Evolutionary conservation across 148 eudicot species (phyloP), one percentile per base, ranked within the genome.

Genomic region (Fagopyrum homotropicum): DNA sequence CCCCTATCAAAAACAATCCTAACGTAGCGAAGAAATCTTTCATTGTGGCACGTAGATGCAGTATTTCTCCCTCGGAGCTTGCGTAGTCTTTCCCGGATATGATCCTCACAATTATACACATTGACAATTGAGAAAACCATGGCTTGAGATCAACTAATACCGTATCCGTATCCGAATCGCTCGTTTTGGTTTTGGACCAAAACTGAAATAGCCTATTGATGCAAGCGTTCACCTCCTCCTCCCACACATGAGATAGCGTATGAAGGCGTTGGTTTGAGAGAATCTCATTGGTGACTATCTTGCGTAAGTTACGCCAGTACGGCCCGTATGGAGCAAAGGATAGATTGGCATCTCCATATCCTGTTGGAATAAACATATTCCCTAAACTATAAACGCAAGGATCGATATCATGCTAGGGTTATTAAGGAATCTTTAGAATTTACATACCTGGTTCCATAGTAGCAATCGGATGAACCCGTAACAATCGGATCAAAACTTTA

Each of bases 221-320:
- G 16, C 70, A 16, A 0, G 12, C n/a, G 15, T 75, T 17, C 3
- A 64, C 75, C 48, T 79, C 78, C 7, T 75, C 57, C 10, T 45
- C 61, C 47, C 75, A 40, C 6, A 75, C 40, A 1, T 69, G 22
- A 49, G 19, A 29, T 10, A 79, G 71, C 15, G 68, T 56, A 75
- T 30, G 51, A 0, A 79, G 59, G 74, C 30, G 74, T 66, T 77
- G 70, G 43, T 14, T 46, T 4, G 72, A 75, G 6, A 79, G 74
- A 26, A 79, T 12, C 47, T 79, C 43, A 7, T 29, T 11, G 2
- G 12, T 50, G 54, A 40, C 15, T 46, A 69, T 54, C 17, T 60
- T 75, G 22, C 77, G 71, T 55, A 75, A 2, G 3, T 75, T 56
- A 11, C 77, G 83, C 75, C 81, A 76, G 35, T 66, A 19, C 0